Evolutionary conservation across 2,329 filamentous ascomycete species (phyloP).

Genomic region (Pyrenochaeta sp.): DNA sequence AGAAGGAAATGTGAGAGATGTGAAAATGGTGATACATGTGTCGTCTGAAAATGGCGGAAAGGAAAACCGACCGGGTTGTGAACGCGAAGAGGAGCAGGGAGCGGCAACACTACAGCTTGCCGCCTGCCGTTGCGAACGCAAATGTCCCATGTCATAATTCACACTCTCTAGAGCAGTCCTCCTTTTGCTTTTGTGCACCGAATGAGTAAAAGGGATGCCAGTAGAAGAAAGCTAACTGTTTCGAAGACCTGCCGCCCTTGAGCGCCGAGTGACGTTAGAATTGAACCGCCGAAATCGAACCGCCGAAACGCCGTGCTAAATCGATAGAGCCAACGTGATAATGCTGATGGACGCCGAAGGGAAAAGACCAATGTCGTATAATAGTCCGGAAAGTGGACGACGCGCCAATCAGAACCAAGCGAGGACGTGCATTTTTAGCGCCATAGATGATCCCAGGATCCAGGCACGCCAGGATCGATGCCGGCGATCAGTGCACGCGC

Average conservation of each 20-base stretch:
- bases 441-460: conserved; percentile 20
- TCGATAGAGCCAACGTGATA: conserved; percentile 33
- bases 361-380: conserved; percentile 17
- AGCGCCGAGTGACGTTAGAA: conserved; percentile 29
- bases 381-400: conserved; percentile 3
- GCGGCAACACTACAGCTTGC: not conserved
- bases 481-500: conserved; percentile 35
- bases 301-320: conserved; percentile 50
- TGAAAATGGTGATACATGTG: conserved; percentile 28
- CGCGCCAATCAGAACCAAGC: conserved; percentile 25
- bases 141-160: conserved; percentile 35
- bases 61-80: conserved; percentile 6
- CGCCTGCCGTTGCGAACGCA: conserved; percentile 21
- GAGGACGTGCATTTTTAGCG: conserved; percentile 14
- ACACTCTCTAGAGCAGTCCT: conserved; percentile 40
- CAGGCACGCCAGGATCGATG: conserved; percentile 24
- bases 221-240: conserved; percentile 28
- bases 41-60: conserved; percentile 24
- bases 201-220: conserved; percentile 28
- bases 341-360: conserved; percentile 18
- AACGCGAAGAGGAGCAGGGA: not conserved
- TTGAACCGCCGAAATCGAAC: conserved; percentile 25
- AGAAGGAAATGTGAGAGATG: conserved; percentile 12
- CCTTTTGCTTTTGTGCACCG: conserved; percentile 45
- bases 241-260: conserved; percentile 32